Conservation (phyloP, 208 protist genomes). For the Trypanosoma lewisi region DNA sequence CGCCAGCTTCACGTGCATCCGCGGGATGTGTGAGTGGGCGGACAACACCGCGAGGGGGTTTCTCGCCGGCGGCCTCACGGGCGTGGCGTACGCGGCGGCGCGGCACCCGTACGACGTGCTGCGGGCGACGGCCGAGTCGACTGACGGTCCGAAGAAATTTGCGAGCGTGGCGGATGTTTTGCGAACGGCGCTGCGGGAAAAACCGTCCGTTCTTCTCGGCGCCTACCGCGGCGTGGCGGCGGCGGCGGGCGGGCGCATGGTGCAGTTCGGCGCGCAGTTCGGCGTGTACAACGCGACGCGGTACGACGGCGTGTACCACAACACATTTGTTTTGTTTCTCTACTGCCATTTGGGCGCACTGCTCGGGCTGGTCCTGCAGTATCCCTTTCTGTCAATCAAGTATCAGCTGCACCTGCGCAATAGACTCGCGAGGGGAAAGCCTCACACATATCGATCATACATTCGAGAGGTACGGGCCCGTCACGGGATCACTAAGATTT, state of each 20-base stretch:
- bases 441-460: slow-evolving; percentile 54
- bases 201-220: slow-evolving; percentile 44
- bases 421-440: slow-evolving; percentile 22
- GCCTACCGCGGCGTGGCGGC: slow-evolving; percentile 57
- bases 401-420: slow-evolving; percentile 67
- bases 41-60: slow-evolving; percentile 31
- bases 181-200: slow-evolving; percentile 48
- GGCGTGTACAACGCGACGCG: slow-evolving; percentile 76
- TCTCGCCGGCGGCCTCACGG: slow-evolving; percentile 53
- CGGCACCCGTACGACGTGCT: slow-evolving; percentile 82
- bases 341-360: slow-evolving; percentile 72
- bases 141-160: slow-evolving; percentile 40
- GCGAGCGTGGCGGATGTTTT: slow-evolving; percentile 59
- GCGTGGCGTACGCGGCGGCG: slow-evolving; percentile 40
- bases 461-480: slow-evolving; percentile 52
- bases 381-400: slow-evolving; percentile 63
- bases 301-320: slow-evolving; percentile 72
- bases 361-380: slow-evolving; percentile 46
- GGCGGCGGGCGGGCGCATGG: slow-evolving; percentile 28
- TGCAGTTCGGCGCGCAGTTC: slow-evolving; percentile 61
- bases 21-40: slow-evolving; percentile 18
- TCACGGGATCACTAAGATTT: slow-evolving; percentile 78
- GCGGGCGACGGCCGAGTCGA: slow-evolving; percentile 58
- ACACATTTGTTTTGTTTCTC: slow-evolving; percentile 52
- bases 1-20: slow-evolving; percentile 36